Conservation (phyloP, 1,139 yeast genomes). For the Candida mesenterica region DNA sequence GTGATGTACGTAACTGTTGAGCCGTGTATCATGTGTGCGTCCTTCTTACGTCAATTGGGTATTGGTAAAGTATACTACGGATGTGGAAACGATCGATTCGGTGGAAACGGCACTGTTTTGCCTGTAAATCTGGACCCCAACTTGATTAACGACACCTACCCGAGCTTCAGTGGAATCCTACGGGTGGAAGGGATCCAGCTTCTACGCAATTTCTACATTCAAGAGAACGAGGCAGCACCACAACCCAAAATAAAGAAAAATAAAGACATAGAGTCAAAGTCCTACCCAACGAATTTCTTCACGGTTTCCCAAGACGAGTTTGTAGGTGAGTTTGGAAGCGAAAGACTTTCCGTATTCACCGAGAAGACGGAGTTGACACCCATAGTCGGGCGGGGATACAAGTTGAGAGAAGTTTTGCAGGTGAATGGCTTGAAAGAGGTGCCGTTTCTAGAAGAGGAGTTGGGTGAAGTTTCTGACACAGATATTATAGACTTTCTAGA, state of each 20-base stretch:
- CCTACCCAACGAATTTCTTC: conserved; percentile 51
- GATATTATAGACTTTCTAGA: conserved; percentile 27
- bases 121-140: conserved; percentile 54
- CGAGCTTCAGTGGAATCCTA: conserved; percentile 72
- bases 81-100: conserved; percentile 92
- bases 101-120: conserved; percentile 91
- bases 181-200: conserved; percentile 81
- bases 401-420: conserved; percentile 21
- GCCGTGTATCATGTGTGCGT: conserved; percentile 98
- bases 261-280: conserved; percentile 64
- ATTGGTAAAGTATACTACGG: conserved; percentile 79
- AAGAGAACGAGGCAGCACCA: conserved; percentile 85
- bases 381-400: conserved; percentile 23
- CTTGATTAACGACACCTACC: conserved; percentile 38
- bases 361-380: conserved; percentile 33
- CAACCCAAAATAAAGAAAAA: conserved; percentile 72
- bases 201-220: conserved; percentile 76
- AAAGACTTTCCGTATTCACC: conserved; percentile 19
- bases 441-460: conserved; percentile 22
- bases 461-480: conserved; percentile 15
- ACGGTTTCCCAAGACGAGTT: conserved; percentile 46
- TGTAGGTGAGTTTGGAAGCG: conserved; percentile 47
- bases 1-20: conserved; percentile 91
- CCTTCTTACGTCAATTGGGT: conserved; percentile 80
- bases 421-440: conserved; percentile 18